A percentile compares a stretch with the other conserved stretches of the same genome.
Evolutionary conservation across 1,139 yeast species (phyloP).

Genomic region (Hemisphaericaspora lyxosophila): DNA sequence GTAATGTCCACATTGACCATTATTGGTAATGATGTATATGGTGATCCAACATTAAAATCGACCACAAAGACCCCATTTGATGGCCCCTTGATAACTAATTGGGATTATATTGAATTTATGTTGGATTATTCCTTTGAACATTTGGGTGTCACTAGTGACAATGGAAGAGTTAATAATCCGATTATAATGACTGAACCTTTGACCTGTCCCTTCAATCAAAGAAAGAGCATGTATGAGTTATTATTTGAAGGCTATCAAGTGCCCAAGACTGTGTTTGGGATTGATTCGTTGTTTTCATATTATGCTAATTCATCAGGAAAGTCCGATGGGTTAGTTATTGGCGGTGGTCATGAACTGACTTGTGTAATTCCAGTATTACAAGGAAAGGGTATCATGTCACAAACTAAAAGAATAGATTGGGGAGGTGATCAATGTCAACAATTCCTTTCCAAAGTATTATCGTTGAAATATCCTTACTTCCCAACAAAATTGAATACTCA

Average conservation of each 20-base stretch:
- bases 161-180: conserved; percentile 69
- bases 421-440: conserved; percentile 79
- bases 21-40: conserved; percentile 77
- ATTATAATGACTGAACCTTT: conserved; percentile 78
- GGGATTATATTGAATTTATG: conserved; percentile 86
- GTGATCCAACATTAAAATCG: conserved; percentile 68
- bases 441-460: conserved; percentile 61
- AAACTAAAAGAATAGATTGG: conserved; percentile 84
- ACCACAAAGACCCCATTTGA: conserved; percentile 82
- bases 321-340: conserved; percentile 66
- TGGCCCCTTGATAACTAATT: conserved; percentile 81
- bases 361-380: conserved; percentile 76
- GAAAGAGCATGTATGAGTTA: conserved; percentile 74
- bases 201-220: conserved; percentile 67
- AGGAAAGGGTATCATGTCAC: conserved; percentile 63
- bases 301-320: conserved; percentile 45
- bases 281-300: conserved; percentile 78
- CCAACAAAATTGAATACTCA: conserved; percentile 67
- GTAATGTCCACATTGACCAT: conserved; percentile 62
- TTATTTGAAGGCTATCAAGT: conserved; percentile 78
- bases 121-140: conserved; percentile 83
- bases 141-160: conserved; percentile 59
- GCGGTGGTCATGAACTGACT: conserved; percentile 82
- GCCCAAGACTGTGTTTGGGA: conserved; percentile 76
- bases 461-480: conserved; percentile 87